These are phyloP conservation scores for Sporothrix phasma DNA, from an alignment of 2,329 filamentous ascomycete species.

Conservation along the genomic window DNA sequence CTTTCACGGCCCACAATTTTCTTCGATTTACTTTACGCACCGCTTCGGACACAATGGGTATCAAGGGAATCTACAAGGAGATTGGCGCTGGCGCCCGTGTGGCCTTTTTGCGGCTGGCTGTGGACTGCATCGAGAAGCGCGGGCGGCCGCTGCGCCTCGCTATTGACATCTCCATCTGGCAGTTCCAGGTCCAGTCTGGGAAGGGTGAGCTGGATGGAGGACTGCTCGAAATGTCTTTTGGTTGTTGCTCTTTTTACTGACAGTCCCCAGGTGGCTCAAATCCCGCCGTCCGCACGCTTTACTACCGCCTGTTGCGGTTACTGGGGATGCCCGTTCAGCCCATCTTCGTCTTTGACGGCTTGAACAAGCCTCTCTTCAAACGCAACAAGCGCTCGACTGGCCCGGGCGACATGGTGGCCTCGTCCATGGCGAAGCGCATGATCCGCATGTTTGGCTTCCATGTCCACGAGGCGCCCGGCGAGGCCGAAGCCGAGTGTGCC, in stretches of 20 bases:
- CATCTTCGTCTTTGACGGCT: conserved; percentile 46
- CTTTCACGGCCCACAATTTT: neutral
- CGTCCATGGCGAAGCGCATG: conserved; percentile 70
- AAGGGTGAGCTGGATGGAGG: conserved; percentile 48
- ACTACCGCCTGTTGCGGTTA: conserved; percentile 67
- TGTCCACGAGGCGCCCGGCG: conserved; percentile 78
- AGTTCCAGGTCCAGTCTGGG: conserved; percentile 82
- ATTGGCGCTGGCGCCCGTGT: conserved; percentile 72
- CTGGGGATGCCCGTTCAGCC: conserved; percentile 40
- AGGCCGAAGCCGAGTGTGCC: conserved; percentile 94
- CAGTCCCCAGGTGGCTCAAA: conserved; percentile 61
- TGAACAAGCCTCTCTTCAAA: conserved; percentile 59
- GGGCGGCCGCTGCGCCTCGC: conserved; percentile 72
- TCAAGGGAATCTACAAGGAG: conserved; percentile 74
- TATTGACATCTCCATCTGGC: conserved; percentile 94
- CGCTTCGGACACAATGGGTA: conserved; percentile 44
- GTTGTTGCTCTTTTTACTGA: neutral
- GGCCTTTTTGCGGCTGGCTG: conserved; percentile 71
- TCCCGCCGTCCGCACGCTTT: conserved; percentile 81
- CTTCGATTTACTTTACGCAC: neutral
- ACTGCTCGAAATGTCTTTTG: neutral
- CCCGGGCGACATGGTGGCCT: conserved; percentile 55
- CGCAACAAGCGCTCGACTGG: conserved; percentile 62
- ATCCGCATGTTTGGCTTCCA: conserved; percentile 78
- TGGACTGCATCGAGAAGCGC: conserved; percentile 62